phyloP scores from a whole-genome alignment of 1,139 yeast genomes.

The Debaryomycetaceae sp. region DNA sequence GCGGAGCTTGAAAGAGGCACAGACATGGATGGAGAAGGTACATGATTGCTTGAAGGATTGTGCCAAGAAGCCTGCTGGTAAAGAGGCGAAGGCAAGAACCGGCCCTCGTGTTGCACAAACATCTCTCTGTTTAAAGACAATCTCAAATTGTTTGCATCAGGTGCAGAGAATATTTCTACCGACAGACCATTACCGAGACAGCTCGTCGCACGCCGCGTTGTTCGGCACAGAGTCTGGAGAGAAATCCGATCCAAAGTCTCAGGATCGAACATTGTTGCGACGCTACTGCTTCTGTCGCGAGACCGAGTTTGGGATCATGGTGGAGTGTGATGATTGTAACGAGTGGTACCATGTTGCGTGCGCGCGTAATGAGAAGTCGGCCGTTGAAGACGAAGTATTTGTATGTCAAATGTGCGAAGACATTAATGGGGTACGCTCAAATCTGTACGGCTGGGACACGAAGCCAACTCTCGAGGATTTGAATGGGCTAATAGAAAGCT shows the following conservation, averaged over 20 bases:
- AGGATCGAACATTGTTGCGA: conserved; percentile 3
- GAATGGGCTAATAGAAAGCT: conserved; percentile 12
- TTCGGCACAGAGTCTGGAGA: conserved; percentile 5
- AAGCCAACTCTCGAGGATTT: conserved; percentile 14
- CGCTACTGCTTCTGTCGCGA: conserved; percentile 64
- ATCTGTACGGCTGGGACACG: too few relatives aligned
- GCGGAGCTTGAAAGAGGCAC: conserved; percentile 16
- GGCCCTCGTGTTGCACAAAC: conserved; percentile 13
- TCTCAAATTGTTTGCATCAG: conserved; percentile 20
- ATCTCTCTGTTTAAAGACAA: conserved; percentile 14
- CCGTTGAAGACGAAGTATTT: conserved; percentile 29
- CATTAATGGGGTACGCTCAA: too few relatives aligned
- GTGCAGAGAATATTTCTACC: conserved; percentile 26
- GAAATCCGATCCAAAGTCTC: neutral
- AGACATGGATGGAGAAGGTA: conserved; percentile 24
- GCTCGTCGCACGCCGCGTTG: conserved; percentile 18
- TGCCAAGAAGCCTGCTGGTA: conserved; percentile 15
- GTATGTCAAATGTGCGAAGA: conserved; percentile 57
- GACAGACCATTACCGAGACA: conserved; percentile 25
- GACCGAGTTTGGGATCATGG: conserved; percentile 61
- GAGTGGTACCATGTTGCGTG: conserved; percentile 79
- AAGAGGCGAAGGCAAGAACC: conserved; percentile 8
- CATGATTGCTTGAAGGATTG: conserved; percentile 19
- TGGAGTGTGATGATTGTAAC: conserved; percentile 66
- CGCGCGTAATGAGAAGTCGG: conserved; percentile 30